Base-by-base conservation (phyloP, 768 basidiomycete species). In the Tricholoma sp. region DNA sequence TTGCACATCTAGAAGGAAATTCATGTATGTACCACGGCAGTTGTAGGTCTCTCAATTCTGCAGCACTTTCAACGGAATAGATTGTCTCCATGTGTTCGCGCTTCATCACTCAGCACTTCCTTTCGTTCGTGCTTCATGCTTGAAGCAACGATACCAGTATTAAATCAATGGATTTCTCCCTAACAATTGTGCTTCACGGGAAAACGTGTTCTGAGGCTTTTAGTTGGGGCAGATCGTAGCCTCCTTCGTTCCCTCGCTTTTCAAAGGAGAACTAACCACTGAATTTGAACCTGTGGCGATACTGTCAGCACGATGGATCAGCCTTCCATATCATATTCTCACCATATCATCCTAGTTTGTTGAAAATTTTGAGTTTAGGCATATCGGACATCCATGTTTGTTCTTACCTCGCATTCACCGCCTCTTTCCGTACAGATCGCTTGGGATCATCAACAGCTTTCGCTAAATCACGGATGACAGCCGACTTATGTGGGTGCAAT, bases 361-460 rank as follows among this genome's bases (percentile, higher is more conserved):
- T 54, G 47, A 32, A 34, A 42, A n/a, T 20, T 48, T n/a, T 29
- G 17, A 53, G 51, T 29, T 44, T 61, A 5, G 15, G 8, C 31
- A 7, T 49, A 32, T 49, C 15, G 17, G 29, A 28, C 5, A 12
- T n/a, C 45, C 7, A 17, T 15, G 15, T 49, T 9, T n/a, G 32
- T 32, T 31, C 70, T 57, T 56, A 77, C 78, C 79, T 72, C 33
- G 93, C 88, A 61, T 93, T 86, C 2, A 98, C 97, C 1, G 94
- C 96, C 64, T 90, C 91, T 63, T 83, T 86, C 53, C 97, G 78
- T 7, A 99, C 94, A 2, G 72, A 72, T 57, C 89, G 77, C 66
- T 87, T 89, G n/a, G 91, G 91, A 72, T 98, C 97, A 66, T 98
- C 97, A 48, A 98, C 70, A 4, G 80, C 82, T 58, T 79, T 83